phyloP scores from a whole-genome alignment of 768 basidiomycete genomes.

The Trametes maxima region DNA sequence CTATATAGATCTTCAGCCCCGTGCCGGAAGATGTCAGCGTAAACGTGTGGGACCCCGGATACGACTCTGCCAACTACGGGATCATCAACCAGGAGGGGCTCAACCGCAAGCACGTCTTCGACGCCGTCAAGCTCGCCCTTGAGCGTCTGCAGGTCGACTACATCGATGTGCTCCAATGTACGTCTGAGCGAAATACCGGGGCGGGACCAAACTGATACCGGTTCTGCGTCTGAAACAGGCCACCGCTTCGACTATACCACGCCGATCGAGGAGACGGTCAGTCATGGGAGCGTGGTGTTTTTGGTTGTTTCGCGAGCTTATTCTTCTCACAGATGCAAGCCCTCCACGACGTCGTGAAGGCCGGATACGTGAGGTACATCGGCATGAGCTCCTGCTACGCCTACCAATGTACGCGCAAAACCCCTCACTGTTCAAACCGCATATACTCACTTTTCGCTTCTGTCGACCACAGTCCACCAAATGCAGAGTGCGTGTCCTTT shows the following conservation, averaged over 20 bases:
- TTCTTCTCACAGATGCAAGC: conserved; percentile 41
- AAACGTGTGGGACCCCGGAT: conserved; percentile 24
- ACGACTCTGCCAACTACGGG: conserved; percentile 24
- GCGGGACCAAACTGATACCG: too few relatives aligned
- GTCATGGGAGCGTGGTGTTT: too few relatives aligned
- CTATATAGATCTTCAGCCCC: too few relatives aligned
- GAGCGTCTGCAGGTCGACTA: conserved; percentile 73
- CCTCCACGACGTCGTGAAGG: conserved; percentile 48
- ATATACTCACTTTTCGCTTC: background rate
- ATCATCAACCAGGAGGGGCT: conserved; percentile 14
- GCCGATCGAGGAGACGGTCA: conserved; percentile 41
- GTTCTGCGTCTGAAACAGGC: conserved; percentile 17
- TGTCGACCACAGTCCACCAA: conserved; percentile 29
- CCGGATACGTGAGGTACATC: conserved; percentile 46
- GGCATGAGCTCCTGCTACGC: conserved; percentile 42
- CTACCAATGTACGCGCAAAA: conserved; percentile 33
- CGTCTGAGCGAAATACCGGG: background rate
- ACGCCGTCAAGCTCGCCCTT: conserved; percentile 60
- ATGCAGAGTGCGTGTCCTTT: conserved; percentile 32
- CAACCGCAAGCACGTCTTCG: conserved; percentile 65
- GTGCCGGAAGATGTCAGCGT: too few relatives aligned
- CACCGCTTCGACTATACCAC: conserved; percentile 45
- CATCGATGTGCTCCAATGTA: conserved; percentile 40
- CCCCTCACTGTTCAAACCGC: background rate
- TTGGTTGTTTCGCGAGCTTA: background rate